These are phyloP conservation scores for Lachnum nothofagi DNA, from an alignment of 2,329 filamentous ascomycete species.

Conservation along the genomic window DNA sequence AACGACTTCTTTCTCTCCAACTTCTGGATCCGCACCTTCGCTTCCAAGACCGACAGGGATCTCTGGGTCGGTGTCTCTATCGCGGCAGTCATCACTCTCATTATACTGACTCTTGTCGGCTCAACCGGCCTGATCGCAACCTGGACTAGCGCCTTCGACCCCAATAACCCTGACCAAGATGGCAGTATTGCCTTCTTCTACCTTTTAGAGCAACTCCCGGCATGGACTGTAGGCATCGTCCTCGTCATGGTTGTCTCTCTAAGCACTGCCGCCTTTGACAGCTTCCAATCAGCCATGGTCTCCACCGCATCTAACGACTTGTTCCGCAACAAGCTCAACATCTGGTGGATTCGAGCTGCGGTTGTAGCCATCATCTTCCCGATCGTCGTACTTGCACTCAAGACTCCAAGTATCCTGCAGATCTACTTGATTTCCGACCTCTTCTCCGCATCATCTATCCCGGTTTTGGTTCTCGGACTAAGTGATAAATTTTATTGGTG, in stretches of 20 bases:
- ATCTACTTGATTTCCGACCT: slow-evolving; percentile 81
- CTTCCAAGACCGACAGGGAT: slow-evolving; percentile 72
- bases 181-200: slow-evolving; percentile 71
- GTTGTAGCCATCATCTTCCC: slow-evolving; percentile 72
- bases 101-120: slow-evolving; percentile 69
- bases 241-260: slow-evolving; percentile 75
- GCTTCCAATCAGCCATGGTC: slow-evolving; percentile 76
- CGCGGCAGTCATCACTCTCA: slow-evolving; percentile 58
- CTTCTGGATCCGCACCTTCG: slow-evolving; percentile 81
- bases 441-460: slow-evolving; percentile 70
- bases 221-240: slow-evolving; percentile 77
- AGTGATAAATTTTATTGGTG: slow-evolving; percentile 64
- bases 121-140: slow-evolving; percentile 68
- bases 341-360: slow-evolving; percentile 65
- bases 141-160: slow-evolving; percentile 66
- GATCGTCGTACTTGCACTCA: slow-evolving; percentile 67
- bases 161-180: slow-evolving; percentile 54
- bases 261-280: slow-evolving; percentile 74
- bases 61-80: slow-evolving; percentile 69
- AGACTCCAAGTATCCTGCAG: slow-evolving; percentile 68
- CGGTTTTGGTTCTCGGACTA: slow-evolving; percentile 69
- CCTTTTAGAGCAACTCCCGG: slow-evolving; percentile 65
- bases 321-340: slow-evolving; percentile 73
- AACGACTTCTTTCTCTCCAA: slow-evolving; percentile 84
- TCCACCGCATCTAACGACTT: slow-evolving; percentile 80